Percentiles rank a stretch among this genome's conserved stretches.
phyloP scores from a whole-genome alignment of 352 stramenopile genomes.

The Salisapilia sapeloensis region DNA sequence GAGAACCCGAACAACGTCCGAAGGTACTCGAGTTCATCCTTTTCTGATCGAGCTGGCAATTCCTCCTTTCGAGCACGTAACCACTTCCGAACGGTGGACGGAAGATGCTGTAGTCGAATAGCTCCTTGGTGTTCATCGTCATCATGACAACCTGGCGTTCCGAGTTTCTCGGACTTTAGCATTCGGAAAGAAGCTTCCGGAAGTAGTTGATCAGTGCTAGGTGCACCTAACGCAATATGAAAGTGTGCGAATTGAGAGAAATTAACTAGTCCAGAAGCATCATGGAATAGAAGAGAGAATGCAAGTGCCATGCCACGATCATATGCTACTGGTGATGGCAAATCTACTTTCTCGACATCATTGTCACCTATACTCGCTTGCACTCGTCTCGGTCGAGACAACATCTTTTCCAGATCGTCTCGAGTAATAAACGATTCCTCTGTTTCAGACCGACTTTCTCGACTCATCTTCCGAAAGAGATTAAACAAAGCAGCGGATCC shows the following conservation, averaged over 20 bases:
- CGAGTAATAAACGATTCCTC: slow-evolving; percentile 45
- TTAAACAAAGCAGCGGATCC: slow-evolving; percentile 59
- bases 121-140: slow-evolving; percentile 10
- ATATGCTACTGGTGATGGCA: slow-evolving; percentile 9
- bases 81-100: slow-evolving; percentile 23
- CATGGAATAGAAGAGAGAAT: slow-evolving; percentile 49
- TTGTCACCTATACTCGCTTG: not conserved
- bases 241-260: slow-evolving; percentile 84
- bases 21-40: no score
- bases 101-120: slow-evolving; percentile 34
- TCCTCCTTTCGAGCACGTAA: no score
- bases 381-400: slow-evolving; percentile 16
- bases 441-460: slow-evolving; percentile 11
- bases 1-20: slow-evolving; percentile 24
- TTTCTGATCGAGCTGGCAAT: no score
- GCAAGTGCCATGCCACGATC: slow-evolving; percentile 40
- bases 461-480: slow-evolving; percentile 51
- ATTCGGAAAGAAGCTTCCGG: slow-evolving; percentile 65
- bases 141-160: no score
- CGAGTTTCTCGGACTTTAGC: slow-evolving; percentile 28
- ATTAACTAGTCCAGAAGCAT: slow-evolving; percentile 57
- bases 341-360: not conserved
- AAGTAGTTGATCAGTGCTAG: slow-evolving; percentile 53
- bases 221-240: slow-evolving; percentile 56
- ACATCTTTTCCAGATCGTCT: slow-evolving; percentile 34